Percentiles rank a stretch among this genome's conserved stretches.
These are phyloP conservation scores for Primulina eburnea DNA, from an alignment of 257 asterid species.

Conservation along the genomic window DNA sequence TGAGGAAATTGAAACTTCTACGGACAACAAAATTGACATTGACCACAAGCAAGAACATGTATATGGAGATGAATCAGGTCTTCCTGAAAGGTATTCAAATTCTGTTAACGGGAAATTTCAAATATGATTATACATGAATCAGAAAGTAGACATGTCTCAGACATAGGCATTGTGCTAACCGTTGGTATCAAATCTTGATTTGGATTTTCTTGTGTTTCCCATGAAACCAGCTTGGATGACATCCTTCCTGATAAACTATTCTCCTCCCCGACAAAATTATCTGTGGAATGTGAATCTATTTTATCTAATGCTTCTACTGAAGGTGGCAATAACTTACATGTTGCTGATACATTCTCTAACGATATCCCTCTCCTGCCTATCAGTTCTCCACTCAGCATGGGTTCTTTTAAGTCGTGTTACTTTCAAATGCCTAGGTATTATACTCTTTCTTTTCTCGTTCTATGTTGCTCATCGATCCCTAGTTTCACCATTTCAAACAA, in stretches of 20 bases:
- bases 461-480: not conserved
- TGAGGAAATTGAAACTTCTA: slow-evolving; percentile 32
- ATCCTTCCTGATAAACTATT: slow-evolving; percentile 80
- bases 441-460: not conserved
- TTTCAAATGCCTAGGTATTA: slow-evolving; percentile 72
- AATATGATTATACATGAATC: too few species aligned
- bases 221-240: slow-evolving; percentile 65
- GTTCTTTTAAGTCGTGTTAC: slow-evolving; percentile 59
- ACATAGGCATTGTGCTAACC: too few species aligned
- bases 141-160: too few species aligned
- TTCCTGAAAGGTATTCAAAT: slow-evolving; percentile 46
- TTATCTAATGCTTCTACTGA: slow-evolving; percentile 38
- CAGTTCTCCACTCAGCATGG: slow-evolving; percentile 45
- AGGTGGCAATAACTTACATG: slow-evolving; percentile 31
- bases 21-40: slow-evolving; percentile 23
- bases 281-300: slow-evolving; percentile 36
- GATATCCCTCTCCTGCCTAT: slow-evolving; percentile 32
- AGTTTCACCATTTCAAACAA: not conserved
- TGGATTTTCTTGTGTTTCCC: slow-evolving; percentile 10
- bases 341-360: slow-evolving; percentile 42
- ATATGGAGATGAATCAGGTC: slow-evolving; percentile 37
- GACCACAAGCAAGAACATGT: slow-evolving; percentile 36
- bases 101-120: not conserved
- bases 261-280: slow-evolving; percentile 76
- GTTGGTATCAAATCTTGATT: too few species aligned